Evolutionary conservation across 805 yeast genomes (phyloP), one percentile per base, ranked within the genome.

Genomic region (Candida wancherniae): DNA sequence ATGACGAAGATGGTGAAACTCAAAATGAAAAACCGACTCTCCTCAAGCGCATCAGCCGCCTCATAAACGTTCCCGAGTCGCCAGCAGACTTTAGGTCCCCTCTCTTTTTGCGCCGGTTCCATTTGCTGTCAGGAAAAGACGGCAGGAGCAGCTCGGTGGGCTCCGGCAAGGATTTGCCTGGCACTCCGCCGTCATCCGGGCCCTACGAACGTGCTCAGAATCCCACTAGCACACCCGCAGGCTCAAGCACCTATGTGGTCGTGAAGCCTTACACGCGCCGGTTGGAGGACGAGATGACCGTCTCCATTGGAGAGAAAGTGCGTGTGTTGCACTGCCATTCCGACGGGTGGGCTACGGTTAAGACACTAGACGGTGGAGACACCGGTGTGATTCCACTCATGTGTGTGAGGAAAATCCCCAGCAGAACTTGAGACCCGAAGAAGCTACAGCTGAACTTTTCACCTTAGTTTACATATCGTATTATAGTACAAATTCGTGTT

Each of bases 321-420:
- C 20, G 32, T 6, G 30, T 60, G 3, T 28, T 47, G 15, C 45
- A 48, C 15, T 42, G 39, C 4, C 59, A 54, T 34, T 37, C 55
- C 9, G 69, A 63, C 28, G 67, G 66, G 3, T 65, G 71, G 71
- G 61, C 65, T 36, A 46, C 48, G 12, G 59, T 61, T 11, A 47
- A 44, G 17, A 6, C 45, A 12, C 24, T 39, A 1, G 41, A 34
- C 4, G 44, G 43, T 9, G 40, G 34, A 1, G 39, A 36, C 9
- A 34, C 32, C 6, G 69, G 71, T 2, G 51, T 63, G 40, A 57
- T 61, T 3, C 71, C 71, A 1, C 40, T 43, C 24, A 34, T 50
- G 24, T 18, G 19, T 6, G 6, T 18, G 19, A 18, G n/a, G n/a
- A n/a, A n/a, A n/a, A n/a, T n/a, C n/a, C n/a, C n/a, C n/a, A n/a